Evolutionary conservation across 78 protist genomes (phyloP), one percentile per base, ranked within the genome.

Genomic region (Bodo saltans): DNA sequence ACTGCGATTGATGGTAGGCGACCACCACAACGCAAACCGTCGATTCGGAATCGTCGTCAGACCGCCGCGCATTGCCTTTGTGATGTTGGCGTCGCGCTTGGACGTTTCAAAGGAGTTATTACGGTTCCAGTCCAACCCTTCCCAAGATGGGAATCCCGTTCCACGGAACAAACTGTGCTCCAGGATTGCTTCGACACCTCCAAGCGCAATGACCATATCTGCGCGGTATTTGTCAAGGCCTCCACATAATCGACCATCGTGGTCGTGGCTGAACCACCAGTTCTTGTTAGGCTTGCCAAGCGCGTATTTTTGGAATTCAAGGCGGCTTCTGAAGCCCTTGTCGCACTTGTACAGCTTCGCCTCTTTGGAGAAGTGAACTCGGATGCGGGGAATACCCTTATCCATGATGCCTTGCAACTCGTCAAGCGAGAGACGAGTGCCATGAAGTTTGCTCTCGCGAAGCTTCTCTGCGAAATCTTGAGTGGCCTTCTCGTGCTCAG

Each of bases 1-100:
- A 79, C 98, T 97, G 30, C 99, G 88, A 83, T 99, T 99, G 95
- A 99, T 98, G n/a, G 99, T 99, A 53, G 99, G 99, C 52, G 99
- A 96, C 99, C 99, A 99, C 99, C 99, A 99, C 42, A 99, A 94
- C 39, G 99, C 97, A 89, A 99, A 99, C 42, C 99, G 94, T 8
- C 99, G 92, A 92, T 99, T 99, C 67, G 99, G 99, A 78, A 99
- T 97, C 91, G 98, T 99, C 89, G 94, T 98, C 52, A 99, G 89
- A 91, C 99, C 99, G 23, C 95, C 85, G 39, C 99, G 90, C 93
- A 98, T 99, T 21, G 99, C 99, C 82, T 98, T 96, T 40, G 99
- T 99, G 11, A 99, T 93, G 90, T 97, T 97, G n/a, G 60, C 17
- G 91, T 94, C 96, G 88, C 97, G 96, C 98, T 97, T 96, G 60